Conservation (phyloP, 2,329 filamentous ascomycete genomes). For the Blastomyces emzantsi region DNA sequence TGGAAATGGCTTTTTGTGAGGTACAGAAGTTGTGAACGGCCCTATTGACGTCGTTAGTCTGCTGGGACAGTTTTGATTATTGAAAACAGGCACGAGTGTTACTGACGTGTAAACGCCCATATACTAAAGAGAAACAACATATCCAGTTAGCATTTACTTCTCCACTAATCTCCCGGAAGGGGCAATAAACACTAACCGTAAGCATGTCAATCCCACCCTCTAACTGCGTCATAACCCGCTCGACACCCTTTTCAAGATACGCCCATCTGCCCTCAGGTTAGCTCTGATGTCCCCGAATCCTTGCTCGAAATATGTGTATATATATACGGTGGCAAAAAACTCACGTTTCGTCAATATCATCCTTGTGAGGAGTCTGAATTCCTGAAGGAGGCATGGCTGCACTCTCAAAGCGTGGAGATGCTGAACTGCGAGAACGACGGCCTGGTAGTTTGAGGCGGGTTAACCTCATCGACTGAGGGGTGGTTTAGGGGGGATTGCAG, state of each 20-base stretch:
- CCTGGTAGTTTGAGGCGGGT: conserved; percentile 3
- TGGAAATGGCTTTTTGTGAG: conserved; percentile 77
- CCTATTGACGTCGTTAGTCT: conserved; percentile 33
- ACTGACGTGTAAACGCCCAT: conserved; percentile 90
- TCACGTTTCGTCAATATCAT: conserved; percentile 54
- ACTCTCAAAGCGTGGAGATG: background rate
- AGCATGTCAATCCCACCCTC: conserved; percentile 90
- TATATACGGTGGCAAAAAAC: conserved; percentile 23
- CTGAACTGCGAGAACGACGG: conserved; percentile 7
- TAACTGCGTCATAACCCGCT: conserved; percentile 86
- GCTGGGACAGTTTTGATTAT: background rate
- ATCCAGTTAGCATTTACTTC: conserved; percentile 1
- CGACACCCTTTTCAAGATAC: conserved; percentile 79
- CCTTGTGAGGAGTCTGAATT: conserved; percentile 45
- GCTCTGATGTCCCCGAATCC: background rate
- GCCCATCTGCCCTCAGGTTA: conserved; percentile 55
- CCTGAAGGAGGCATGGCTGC: conserved; percentile 30
- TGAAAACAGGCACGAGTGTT: conserved; percentile 12
- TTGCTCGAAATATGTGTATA: background rate
- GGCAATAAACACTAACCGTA: conserved; percentile 48
- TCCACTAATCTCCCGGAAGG: conserved; percentile 13
- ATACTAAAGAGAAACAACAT: conserved; percentile 47
- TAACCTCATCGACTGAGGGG: conserved; percentile 2
- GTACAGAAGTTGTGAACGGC: conserved; percentile 99
- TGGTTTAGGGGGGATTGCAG: background rate